A percentile compares a stretch with the other conserved stretches of the same genome.
phyloP scores from a whole-genome alignment of 805 yeast genomes.

The Nakazawaea laoshanensis region DNA sequence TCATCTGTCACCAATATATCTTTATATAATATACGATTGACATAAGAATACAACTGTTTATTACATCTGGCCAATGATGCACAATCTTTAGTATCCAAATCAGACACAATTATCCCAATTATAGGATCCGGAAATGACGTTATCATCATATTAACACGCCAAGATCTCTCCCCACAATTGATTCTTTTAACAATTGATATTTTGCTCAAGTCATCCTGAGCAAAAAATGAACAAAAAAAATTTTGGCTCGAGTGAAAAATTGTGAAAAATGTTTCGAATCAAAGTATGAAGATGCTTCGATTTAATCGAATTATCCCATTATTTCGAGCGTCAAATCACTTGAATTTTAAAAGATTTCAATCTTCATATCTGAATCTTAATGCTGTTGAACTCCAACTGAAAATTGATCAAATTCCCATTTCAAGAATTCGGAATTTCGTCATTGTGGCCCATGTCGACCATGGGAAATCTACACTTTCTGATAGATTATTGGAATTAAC shows the following conservation, averaged over 20 bases:
- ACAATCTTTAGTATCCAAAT: constrained; percentile 10
- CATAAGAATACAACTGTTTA: constrained; percentile 5
- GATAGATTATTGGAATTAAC: constrained; percentile 85
- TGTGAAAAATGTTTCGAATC: not conserved
- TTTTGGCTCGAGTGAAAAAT: no score
- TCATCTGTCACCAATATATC: constrained; percentile 13
- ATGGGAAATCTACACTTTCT: constrained; percentile 77
- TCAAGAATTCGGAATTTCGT: constrained; percentile 83
- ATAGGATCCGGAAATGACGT: constrained; percentile 1
- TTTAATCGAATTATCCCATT: no score
- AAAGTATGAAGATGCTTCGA: not conserved
- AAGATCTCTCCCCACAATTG: no score
- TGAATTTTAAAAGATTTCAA: no score
- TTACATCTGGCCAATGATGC: constrained; percentile 11
- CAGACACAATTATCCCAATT: not conserved
- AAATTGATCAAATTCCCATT: constrained; percentile 74
- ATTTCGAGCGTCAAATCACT: no score
- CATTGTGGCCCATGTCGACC: constrained; percentile 92
- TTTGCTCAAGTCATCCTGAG: no score
- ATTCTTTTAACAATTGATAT: no score
- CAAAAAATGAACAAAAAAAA: no score
- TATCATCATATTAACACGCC: no score
- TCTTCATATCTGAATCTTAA: constrained; percentile 3
- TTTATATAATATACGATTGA: constrained; percentile 11
- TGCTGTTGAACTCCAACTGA: constrained; percentile 29